These are phyloP conservation scores for Alternaria atra DNA, from an alignment of 2,329 filamentous ascomycete species.

Conservation along the genomic window DNA sequence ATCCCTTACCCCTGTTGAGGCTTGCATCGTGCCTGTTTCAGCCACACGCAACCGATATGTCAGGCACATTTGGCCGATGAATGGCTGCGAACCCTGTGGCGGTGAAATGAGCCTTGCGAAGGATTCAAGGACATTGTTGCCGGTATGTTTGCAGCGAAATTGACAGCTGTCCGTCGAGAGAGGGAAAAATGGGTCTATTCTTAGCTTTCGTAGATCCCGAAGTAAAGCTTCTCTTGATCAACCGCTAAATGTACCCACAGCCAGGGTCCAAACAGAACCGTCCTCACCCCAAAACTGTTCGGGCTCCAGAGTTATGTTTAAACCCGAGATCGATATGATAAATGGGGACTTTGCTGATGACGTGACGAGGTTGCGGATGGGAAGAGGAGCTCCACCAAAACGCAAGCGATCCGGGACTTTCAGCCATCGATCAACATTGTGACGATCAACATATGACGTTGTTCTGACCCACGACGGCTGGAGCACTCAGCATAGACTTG, in stretches of 20 bases:
- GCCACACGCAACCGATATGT: constrained; percentile 2
- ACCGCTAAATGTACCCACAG: constrained; percentile 10
- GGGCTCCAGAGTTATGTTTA: constrained; percentile 1
- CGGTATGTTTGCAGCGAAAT: not conserved
- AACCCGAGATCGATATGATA: not conserved
- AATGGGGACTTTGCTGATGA: not conserved
- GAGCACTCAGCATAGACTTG: constrained; percentile 4
- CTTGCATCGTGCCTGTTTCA: constrained; percentile 13
- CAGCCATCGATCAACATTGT: not conserved
- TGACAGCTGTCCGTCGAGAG: not conserved
- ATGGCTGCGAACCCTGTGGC: constrained; percentile 14
- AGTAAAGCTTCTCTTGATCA: constrained; percentile 7
- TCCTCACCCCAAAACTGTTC: not conserved
- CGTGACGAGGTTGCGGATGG: not conserved
- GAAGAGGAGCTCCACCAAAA: not conserved
- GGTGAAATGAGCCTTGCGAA: not conserved
- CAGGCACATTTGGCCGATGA: constrained; percentile 13
- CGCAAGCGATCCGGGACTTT: not conserved
- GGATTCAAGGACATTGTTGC: not conserved
- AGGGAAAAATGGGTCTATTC: constrained; percentile 2
- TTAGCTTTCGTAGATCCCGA: constrained; percentile 13
- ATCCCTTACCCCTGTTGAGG: constrained; percentile 18
- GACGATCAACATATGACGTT: not conserved
- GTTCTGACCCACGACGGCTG: not conserved
- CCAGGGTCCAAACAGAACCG: constrained; percentile 11